Conservation (phyloP, 805 yeast genomes). For the Jamesozyma piceae region DNA sequence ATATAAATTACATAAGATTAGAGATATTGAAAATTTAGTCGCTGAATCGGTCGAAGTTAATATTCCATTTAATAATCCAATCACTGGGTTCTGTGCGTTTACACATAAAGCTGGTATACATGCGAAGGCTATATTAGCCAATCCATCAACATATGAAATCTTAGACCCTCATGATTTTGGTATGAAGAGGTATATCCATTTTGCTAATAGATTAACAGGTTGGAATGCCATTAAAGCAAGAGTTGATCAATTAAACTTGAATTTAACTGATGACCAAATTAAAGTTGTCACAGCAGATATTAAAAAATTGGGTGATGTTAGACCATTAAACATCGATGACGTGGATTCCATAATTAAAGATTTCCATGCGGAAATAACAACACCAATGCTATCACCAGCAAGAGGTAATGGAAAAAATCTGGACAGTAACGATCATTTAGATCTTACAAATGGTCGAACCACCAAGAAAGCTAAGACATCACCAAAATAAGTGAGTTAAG, state of each 20-base stretch:
- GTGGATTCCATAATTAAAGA: slow-evolving; percentile 95
- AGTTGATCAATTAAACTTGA: slow-evolving; percentile 90
- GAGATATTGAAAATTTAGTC: slow-evolving; percentile 91
- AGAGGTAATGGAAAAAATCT: slow-evolving; percentile 9
- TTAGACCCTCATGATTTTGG: slow-evolving; percentile 93
- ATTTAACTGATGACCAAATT: slow-evolving; percentile 82
- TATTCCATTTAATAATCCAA: slow-evolving; percentile 96
- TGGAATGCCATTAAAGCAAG: slow-evolving; percentile 98
- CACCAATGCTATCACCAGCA: slow-evolving; percentile 39
- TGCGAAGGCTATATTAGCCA: slow-evolving; percentile 96
- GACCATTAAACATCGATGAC: slow-evolving; percentile 91
- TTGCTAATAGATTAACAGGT: slow-evolving; percentile 95
- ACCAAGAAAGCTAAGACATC: slow-evolving; percentile 25
- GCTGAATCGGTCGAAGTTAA: slow-evolving; percentile 97
- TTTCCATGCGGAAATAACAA: slow-evolving; percentile 67
- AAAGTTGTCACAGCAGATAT: slow-evolving; percentile 92
- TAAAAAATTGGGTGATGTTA: slow-evolving; percentile 88
- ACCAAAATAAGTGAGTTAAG: neutral
- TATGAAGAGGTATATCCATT: slow-evolving; percentile 90
- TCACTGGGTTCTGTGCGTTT: slow-evolving; percentile 98
- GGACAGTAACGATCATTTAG: slow-evolving; percentile 7
- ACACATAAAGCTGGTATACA: slow-evolving; percentile 99
- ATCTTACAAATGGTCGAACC: slow-evolving; percentile 18
- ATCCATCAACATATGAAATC: slow-evolving; percentile 97
- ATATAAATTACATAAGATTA: slow-evolving; percentile 88